Conservation (phyloP, 371 early-diverging fungal genomes). For the Mucor circinelloides region DNA sequence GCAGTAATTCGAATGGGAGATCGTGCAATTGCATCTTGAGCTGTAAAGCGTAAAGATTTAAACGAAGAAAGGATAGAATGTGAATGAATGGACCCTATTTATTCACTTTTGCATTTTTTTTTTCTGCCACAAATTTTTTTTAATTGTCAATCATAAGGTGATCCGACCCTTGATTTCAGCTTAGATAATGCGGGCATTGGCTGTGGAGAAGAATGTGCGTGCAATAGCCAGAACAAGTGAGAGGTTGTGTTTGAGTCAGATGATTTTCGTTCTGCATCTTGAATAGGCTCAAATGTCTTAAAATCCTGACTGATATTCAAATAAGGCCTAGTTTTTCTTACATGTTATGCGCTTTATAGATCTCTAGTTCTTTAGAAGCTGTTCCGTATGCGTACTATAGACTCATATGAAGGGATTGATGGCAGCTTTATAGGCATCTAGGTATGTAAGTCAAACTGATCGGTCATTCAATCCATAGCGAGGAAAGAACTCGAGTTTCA, state of each 20-base stretch:
- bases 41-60: neutral
- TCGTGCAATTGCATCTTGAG: slow-evolving; percentile 5
- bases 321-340: neutral
- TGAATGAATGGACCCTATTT: neutral
- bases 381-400: neutral
- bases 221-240: neutral
- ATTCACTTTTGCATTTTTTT: neutral
- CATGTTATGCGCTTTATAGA: neutral
- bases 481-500: neutral
- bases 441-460: neutral
- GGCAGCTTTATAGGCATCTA: neutral
- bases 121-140: neutral
- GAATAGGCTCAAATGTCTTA: neutral
- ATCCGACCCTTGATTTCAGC: neutral
- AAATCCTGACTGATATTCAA: neutral
- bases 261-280: neutral
- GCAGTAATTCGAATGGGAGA: slow-evolving; percentile 6
- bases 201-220: neutral
- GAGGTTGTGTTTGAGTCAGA: neutral
- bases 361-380: neutral
- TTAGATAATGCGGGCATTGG: neutral
- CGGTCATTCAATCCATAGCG: neutral
- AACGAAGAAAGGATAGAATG: neutral
- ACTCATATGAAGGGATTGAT: neutral
- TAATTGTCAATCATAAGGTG: neutral